Percentiles rank a stretch among this genome's conserved stretches.
These are phyloP conservation scores for Zymoseptoria crescenta DNA, from an alignment of 2,329 filamentous ascomycete species.

Conservation along the genomic window DNA sequence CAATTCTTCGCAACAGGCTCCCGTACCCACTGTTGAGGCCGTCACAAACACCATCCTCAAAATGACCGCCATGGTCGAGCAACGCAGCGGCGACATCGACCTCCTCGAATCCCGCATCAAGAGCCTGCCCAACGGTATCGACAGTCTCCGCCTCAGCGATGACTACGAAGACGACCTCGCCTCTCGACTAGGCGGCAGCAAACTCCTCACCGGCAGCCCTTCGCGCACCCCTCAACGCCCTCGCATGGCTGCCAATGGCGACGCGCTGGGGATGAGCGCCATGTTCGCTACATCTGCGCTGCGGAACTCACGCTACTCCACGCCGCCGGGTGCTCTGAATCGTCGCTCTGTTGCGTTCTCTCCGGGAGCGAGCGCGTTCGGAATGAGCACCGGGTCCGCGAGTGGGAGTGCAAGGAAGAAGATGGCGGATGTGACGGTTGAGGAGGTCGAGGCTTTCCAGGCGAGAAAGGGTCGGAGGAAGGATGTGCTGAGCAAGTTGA, in stretches of 20 bases:
- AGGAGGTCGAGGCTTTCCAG: slow-evolving; percentile 33
- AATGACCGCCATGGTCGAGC: slow-evolving; percentile 88
- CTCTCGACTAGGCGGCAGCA: slow-evolving; percentile 21
- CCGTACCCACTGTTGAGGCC: slow-evolving; percentile 78
- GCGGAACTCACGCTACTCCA: slow-evolving; percentile 17
- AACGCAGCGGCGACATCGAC: slow-evolving; percentile 83
- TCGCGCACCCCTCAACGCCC: slow-evolving; percentile 29
- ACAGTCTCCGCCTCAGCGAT: slow-evolving; percentile 23
- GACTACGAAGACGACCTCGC: slow-evolving; percentile 29
- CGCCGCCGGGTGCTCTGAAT: slow-evolving; percentile 24
- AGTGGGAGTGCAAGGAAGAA: slow-evolving; percentile 28
- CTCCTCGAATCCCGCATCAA: slow-evolving; percentile 81
- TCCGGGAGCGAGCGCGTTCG: slow-evolving; percentile 19
- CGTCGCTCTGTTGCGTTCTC: slow-evolving; percentile 23
- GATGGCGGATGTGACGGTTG: slow-evolving; percentile 34
- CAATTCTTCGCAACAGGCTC: slow-evolving; percentile 14
- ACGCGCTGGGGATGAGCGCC: slow-evolving; percentile 29
- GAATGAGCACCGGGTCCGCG: slow-evolving; percentile 22
- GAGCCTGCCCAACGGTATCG: slow-evolving; percentile 45
- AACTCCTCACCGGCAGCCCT: slow-evolving; percentile 23
- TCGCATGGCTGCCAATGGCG: slow-evolving; percentile 25
- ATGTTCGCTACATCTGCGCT: slow-evolving; percentile 23
- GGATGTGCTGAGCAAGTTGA: slow-evolving; percentile 33
- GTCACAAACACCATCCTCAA: slow-evolving; percentile 86
- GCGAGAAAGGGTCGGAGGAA: slow-evolving; percentile 29